phyloP scores from a whole-genome alignment of 345 rosid species.

The Gynandropsis gynandra region DNA sequence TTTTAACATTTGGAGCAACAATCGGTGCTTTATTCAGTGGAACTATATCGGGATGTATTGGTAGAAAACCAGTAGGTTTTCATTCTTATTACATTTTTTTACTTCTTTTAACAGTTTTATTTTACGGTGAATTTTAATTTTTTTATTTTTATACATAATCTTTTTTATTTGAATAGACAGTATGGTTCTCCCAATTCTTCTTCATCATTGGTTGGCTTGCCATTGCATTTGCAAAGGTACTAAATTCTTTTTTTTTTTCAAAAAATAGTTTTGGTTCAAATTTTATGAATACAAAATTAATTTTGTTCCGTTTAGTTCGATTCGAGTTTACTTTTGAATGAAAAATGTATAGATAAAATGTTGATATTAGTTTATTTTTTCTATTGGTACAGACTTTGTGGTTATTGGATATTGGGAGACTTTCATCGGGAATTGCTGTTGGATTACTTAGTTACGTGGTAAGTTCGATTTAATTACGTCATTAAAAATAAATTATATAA shows the following conservation, averaged over 20 bases:
- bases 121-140: background rate
- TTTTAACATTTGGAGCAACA: constrained; percentile 29
- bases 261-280: background rate
- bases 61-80: constrained; percentile 15
- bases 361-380: no score
- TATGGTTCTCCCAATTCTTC: constrained; percentile 12
- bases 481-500: no score
- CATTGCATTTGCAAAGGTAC: background rate
- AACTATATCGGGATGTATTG: constrained; percentile 2
- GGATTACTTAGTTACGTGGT: constrained; percentile 28
- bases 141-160: background rate
- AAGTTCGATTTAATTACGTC: background rate
- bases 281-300: no score
- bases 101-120: background rate
- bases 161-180: constrained; percentile 2
- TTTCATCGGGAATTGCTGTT: constrained; percentile 20
- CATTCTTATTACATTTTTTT: background rate
- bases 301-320: no score
- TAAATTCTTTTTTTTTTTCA: background rate
- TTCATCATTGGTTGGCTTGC: constrained; percentile 24
- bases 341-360: no score
- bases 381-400: constrained; percentile 21
- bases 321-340: no score
- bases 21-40: constrained; percentile 19
- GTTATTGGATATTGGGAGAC: constrained; percentile 25